Base-by-base conservation (phyloP, 805 yeast species). In the Tetrapisispora taiwanensis region DNA sequence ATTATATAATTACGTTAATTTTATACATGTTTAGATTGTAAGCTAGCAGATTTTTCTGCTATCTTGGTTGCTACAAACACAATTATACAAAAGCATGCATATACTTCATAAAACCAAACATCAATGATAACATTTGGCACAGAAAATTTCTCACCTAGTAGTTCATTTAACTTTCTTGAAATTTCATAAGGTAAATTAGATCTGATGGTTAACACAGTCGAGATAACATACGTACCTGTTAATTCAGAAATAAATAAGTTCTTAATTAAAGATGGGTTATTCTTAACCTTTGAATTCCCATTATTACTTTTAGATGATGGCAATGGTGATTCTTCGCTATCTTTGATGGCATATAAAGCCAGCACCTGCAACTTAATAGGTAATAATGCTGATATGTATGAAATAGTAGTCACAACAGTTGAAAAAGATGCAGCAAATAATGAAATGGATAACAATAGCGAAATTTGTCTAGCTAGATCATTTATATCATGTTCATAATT, bases 341-440 rank as follows among this genome's bases (percentile, higher is more conserved):
- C 42, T 27, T 53, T 52, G 42, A 59, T 49, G 1, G 62, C 57
- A 47, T 52, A 54, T 47, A 59, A 41, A 3, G 63, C 62, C 20
- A 58, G 39, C 5, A 54, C 45, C 31, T 62, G 63, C n/a, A 67
- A 50, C 35, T 60, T 60, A 8, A 62, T 47, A 3, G 73, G 73
- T 7, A 68, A 42, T 33, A 69, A 53, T 13, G 64, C 61, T 32
- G 66, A 56, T 14, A 81, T 60, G 30, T 81, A 79, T 35, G 75
- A 71, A 46, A 81, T 72, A 0, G 89, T 80, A 34, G 72, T 63
- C 39, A 72, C 59, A 1, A 82, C 88, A 44, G 80, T 80, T 22
- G 82, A 78, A 52, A 82, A 71, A 1, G 86, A 78, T 46, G 82
- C 72, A 0, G 75, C 54, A 52, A 82, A 81, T 42, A 82, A 65